Conservation (phyloP, 371 early-diverging fungal species). For the Dentiscutata heterogama region DNA sequence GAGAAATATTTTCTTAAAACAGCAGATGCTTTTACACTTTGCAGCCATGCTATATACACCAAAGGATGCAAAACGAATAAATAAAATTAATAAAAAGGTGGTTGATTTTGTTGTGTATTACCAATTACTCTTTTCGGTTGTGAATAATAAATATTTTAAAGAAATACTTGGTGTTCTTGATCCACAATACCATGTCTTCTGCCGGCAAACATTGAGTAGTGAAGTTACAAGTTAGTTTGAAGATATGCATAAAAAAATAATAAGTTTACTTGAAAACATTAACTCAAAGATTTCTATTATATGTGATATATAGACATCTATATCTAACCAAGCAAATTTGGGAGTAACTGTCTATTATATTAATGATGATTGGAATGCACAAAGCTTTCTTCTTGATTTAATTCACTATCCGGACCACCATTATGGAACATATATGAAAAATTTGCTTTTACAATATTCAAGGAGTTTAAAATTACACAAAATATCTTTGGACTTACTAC, state of each 20-base stretch:
- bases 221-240: neutral
- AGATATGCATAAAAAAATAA: neutral
- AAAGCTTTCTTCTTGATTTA: too few relatives aligned
- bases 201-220: neutral
- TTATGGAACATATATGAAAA: neutral
- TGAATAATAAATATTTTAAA: too few relatives aligned
- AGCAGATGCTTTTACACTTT: too few relatives aligned
- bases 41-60: too few relatives aligned
- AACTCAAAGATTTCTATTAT: neutral
- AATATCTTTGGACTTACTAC: slow-evolving; percentile 18
- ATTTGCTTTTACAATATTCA: neutral
- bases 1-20: too few relatives aligned
- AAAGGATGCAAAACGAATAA: too few relatives aligned
- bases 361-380: too few relatives aligned
- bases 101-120: too few relatives aligned
- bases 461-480: slow-evolving; percentile 12
- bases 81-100: too few relatives aligned
- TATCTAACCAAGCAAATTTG: neutral
- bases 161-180: neutral
- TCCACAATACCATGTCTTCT: neutral
- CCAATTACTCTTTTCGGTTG: too few relatives aligned
- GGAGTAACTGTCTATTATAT: neutral
- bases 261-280: too few relatives aligned
- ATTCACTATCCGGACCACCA: too few relatives aligned
- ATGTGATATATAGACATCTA: neutral